Evolutionary conservation across 1,284 basidiomycete species (phyloP), one percentile per base, ranked within the genome.

Genomic region (Wallemia ichthyophaga): DNA sequence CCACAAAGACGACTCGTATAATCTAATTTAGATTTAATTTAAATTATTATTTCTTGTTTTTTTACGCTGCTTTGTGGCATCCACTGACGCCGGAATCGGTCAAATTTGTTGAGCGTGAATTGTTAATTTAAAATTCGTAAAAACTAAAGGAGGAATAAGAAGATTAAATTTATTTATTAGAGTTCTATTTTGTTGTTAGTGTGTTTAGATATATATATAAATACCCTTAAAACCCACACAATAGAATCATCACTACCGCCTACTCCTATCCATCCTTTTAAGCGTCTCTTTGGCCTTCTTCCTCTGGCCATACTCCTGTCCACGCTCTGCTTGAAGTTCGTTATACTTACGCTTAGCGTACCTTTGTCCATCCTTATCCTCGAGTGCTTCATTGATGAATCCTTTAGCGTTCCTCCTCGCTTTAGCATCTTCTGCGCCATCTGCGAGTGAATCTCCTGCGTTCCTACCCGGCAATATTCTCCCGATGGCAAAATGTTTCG

Each of bases 271-370:
- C 9, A 48, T 48, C n/a, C n/a, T 48, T 19, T 48, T 48, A 19
- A 48, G 37, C 13, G 9, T 11, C 37, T 48, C 37, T 19, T 48
- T 48, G n/a, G 37, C 37, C 37, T 48, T 48, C 37, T 48, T 48
- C 37, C n/a, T 25, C 55, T 27, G 9, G 25, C 55, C 55, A 15
- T 27, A 56, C 25, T 25, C 13, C 55, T 80, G 79, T 59, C 79
- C 82, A 64, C 81, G 76, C 61, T 77, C 76, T 26, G 69, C 67
- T 70, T 89, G 84, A 61, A 94, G 70, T 63, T 92, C 86, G 61
- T 77, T 78, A 69, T 89, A 95, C 73, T 95, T 96, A 72, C 81
- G 80, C 73, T 95, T 95, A 37, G 91, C 85, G 68, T 94, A 95
- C 60, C 80, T 75, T 64, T 79, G 80, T 21, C 85, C 78, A 67